Percentiles rank a stretch among this genome's conserved stretches.
These are phyloP conservation scores for Microcyclosporella mali DNA, from an alignment of 2,329 filamentous ascomycete species.

Conservation along the genomic window DNA sequence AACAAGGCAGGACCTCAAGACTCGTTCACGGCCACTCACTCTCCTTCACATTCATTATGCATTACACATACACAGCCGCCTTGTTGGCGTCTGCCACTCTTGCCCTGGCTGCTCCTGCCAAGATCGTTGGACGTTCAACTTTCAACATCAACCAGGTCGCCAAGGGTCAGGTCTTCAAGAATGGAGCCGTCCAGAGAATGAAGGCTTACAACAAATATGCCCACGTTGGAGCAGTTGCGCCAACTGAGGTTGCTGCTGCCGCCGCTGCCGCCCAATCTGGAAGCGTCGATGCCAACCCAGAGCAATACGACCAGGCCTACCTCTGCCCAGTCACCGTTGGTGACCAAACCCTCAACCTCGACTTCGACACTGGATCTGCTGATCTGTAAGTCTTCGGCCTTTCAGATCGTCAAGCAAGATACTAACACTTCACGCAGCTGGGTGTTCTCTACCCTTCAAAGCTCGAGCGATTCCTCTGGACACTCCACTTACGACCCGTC, in stretches of 20 bases:
- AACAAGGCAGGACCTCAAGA: conserved; percentile 8
- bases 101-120: conserved; percentile 27
- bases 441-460: conserved; percentile 58
- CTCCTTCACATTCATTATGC: conserved; percentile 23
- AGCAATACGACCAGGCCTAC: conserved; percentile 36
- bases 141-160: conserved; percentile 29
- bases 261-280: conserved; percentile 34
- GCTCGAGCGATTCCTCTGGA: conserved; percentile 44
- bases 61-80: conserved; percentile 23
- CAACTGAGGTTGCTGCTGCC: conserved; percentile 25
- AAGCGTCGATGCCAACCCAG: conserved; percentile 35
- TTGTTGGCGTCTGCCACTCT: conserved; percentile 27
- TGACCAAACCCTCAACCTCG: conserved; percentile 56
- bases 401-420: not conserved
- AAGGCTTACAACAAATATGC: conserved; percentile 38
- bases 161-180: conserved; percentile 29
- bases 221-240: conserved; percentile 24
- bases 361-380: conserved; percentile 65
- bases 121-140: conserved; percentile 18
- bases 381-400: conserved; percentile 51
- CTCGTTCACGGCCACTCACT: conserved; percentile 6
- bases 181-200: conserved; percentile 33
- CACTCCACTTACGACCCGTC: conserved; percentile 55
- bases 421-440: conserved; percentile 41
- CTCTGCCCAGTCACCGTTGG: conserved; percentile 57